Percentiles rank a stretch among this genome's conserved stretches.
phyloP scores from a whole-genome alignment of 164 flowering plant species.

The Vitis labrusca region DNA sequence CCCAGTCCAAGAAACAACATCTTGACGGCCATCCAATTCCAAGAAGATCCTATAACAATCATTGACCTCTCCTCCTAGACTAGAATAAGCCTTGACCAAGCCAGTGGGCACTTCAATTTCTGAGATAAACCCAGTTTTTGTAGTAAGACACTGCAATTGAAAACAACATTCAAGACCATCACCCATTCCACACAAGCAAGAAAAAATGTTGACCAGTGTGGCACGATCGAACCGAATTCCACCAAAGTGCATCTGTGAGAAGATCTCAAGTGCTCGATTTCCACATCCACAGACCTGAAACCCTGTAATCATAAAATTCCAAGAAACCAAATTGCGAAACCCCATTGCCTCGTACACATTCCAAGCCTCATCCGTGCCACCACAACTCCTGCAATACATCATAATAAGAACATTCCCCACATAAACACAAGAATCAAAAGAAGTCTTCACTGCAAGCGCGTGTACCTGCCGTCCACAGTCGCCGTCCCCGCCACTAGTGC shows the following conservation, averaged over 20 bases:
- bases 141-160: conserved; percentile 52
- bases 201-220: conserved; percentile 47
- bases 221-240: conserved; percentile 61
- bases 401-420: conserved; percentile 75
- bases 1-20: conserved; percentile 74
- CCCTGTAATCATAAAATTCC: conserved; percentile 83
- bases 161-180: conserved; percentile 27
- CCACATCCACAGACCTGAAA: conserved; percentile 32
- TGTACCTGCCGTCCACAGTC: conserved; percentile 64
- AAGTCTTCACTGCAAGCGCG: conserved; percentile 49
- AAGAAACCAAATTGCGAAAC: conserved; percentile 43
- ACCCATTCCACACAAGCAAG: conserved; percentile 33
- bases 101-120: conserved; percentile 59
- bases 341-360: conserved; percentile 49
- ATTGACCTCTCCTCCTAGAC: conserved; percentile 38
- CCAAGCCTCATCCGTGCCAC: conserved; percentile 41
- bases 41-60: conserved; percentile 52
- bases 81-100: conserved; percentile 61
- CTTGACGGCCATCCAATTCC: conserved; percentile 38
- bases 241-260: conserved; percentile 40
- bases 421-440: conserved; percentile 45
- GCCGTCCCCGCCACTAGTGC: conserved; percentile 32
- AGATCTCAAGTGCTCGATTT: conserved; percentile 34
- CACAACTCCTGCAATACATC: conserved; percentile 55
- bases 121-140: conserved; percentile 39